Evolutionary conservation across 441 rosid species (phyloP), one percentile per base, ranked within the genome.

Genomic region (Bruguiera hainesii): DNA sequence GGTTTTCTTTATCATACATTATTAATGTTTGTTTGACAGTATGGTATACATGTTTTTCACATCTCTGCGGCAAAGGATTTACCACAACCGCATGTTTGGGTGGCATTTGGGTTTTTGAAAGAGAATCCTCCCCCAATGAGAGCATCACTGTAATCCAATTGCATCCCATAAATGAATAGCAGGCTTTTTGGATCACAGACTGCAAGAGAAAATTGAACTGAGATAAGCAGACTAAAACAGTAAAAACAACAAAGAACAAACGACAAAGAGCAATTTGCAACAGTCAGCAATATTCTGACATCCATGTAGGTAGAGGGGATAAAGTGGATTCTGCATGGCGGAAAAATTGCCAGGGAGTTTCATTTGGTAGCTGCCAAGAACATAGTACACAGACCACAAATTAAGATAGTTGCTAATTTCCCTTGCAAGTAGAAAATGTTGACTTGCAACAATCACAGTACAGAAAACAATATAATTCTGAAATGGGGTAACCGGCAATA

Each of bases 121-220:
- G 89, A 82, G 82, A 94, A 94, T 77, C 99, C 99, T 50, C 99
- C 99, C 46, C 99, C 97, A 31, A 94, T 94, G 29, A 94, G 89
- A 67, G 99, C 96, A 64, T 91, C 85, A 3, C 96, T 91, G 83
- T 91, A 89, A 80, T 94, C 99, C 70, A 94, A 76, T 74, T 91
- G 98, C 99, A 94, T 89, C 21, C 98, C 99, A 6, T 78, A 94
- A 37, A 94, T 28, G 78, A 89, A 94, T 16, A 94, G 99, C 59
- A 94, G 94, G 84, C 99, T 94, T 87, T 94, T 94, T 1, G 99
- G 97, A 87, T 94, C 99, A 78, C 96, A 89, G 70, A 94, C 99
- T 94, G 93, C 86, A 78, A 74, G 42, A 75, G 26, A 56, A 68
- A 71, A 49, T 10, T 18, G 15, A 49, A 6, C 18, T 42, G 48